Conservation (phyloP, 2,329 filamentous ascomycete species). For the Epichloe baconii region DNA sequence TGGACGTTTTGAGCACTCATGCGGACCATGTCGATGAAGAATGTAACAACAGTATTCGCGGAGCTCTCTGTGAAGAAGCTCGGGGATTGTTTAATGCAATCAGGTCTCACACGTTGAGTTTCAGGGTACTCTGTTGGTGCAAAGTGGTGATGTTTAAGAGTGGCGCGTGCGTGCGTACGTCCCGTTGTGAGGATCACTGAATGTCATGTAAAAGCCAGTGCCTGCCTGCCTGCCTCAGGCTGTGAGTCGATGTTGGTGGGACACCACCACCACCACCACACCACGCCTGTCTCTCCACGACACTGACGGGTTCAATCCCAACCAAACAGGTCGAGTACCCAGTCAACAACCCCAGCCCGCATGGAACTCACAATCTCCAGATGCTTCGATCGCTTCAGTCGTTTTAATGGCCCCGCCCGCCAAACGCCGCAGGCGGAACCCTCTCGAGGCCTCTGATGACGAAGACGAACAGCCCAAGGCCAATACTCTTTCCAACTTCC, state of each 20-base stretch:
- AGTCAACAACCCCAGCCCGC: slow-evolving; percentile 1
- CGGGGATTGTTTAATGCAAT: too few species aligned
- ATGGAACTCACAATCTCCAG: slow-evolving; percentile 13
- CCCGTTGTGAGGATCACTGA: too few species aligned
- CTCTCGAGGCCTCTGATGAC: slow-evolving; percentile 36
- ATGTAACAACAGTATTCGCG: too few species aligned
- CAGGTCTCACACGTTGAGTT: too few species aligned
- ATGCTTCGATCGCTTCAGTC: slow-evolving; percentile 15
- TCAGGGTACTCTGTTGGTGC: too few species aligned
- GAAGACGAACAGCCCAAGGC: slow-evolving; percentile 31
- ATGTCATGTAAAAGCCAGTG: too few species aligned
- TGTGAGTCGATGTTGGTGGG: too few species aligned
- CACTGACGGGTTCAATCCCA: neutral
- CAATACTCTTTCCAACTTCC: slow-evolving; percentile 39
- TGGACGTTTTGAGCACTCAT: slow-evolving; percentile 36
- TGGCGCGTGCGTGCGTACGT: too few species aligned
- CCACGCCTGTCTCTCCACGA: neutral
- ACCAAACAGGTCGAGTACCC: neutral
- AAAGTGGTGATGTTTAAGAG: too few species aligned
- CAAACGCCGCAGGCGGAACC: slow-evolving; percentile 46
- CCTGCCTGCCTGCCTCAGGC: too few species aligned
- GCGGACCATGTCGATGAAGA: neutral
- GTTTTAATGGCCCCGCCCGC: slow-evolving; percentile 42
- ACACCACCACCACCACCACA: too few species aligned
- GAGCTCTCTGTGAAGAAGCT: too few species aligned